Base-by-base conservation (phyloP, 768 basidiomycete genomes). In the Leccinum boreale region DNA sequence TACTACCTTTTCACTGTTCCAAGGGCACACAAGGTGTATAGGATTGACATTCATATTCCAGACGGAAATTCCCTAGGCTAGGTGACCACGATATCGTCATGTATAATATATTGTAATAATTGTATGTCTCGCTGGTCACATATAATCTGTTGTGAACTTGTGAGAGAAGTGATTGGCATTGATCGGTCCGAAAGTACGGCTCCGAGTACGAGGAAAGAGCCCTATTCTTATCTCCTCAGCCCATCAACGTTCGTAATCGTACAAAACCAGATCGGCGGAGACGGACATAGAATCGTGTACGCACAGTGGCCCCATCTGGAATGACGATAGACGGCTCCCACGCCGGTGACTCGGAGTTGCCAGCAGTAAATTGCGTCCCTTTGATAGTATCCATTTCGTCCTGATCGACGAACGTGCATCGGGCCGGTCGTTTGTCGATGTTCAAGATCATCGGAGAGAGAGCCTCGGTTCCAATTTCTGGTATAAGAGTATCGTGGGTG, bases 361-460 rank as follows among this genome's bases (percentile, higher is more conserved):
- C n/a, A 9, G 28, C 31, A 7, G 48, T 24, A 42, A 0, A 19
- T 7, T 10, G 14, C 39, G 6, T 29, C 15, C 23, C n/a, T 12
- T 7, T 42, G 28, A 23, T 11, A 15, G 24, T 2, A 9, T 17
- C 15, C 29, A 3, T 24, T 15, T 10, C 9, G 5, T 48, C 9
- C 24, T 28, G 17, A 48, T 14, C 19, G 24, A 50, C n/a, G 48
- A 21, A 39, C 46, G 28, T 14, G 21, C 8, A 21, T 42, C 0
- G 12, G 62, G 60, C 21, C 53, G 50, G 23, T 55, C 57, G 8
- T 33, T 66, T 2, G 11, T 47, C n/a, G 33, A 33, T 19, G 17
- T 55, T 65, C 19, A 53, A 62, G 21, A 35, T 62, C 28, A 0
- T 42, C 0, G n/a, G 57, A 15, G 64, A 65, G 56, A 53, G 50